These are phyloP conservation scores for Aspergillus affinis DNA, from an alignment of 495 filamentous ascomycete species.

Conservation along the genomic window DNA sequence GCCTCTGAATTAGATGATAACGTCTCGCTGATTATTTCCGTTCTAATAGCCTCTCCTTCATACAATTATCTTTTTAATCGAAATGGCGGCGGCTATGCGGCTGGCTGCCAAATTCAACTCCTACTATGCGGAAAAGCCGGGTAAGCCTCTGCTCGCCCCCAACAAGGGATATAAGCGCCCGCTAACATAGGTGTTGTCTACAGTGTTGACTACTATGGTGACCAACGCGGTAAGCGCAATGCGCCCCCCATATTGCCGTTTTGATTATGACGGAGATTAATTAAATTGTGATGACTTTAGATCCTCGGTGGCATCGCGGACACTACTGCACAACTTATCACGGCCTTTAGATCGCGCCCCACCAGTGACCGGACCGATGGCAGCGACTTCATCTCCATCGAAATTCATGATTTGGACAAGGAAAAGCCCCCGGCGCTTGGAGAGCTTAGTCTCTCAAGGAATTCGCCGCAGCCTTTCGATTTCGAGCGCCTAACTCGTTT, in stretches of 20 bases:
- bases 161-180: not conserved
- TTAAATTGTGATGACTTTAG: constrained; percentile 34
- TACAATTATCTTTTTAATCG: constrained; percentile 77
- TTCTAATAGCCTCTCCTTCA: constrained; percentile 76
- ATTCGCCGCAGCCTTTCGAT: constrained; percentile 80
- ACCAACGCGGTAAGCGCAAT: constrained; percentile 76
- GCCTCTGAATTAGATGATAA: not conserved
- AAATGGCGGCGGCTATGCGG: constrained; percentile 81
- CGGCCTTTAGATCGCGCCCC: constrained; percentile 70
- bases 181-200: constrained; percentile 26
- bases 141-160: constrained; percentile 44
- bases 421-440: constrained; percentile 68
- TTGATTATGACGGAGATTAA: constrained; percentile 15
- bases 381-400: constrained; percentile 77
- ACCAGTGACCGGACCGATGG: constrained; percentile 58
- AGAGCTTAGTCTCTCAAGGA: constrained; percentile 67
- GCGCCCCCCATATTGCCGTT: not conserved
- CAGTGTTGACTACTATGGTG: constrained; percentile 97
- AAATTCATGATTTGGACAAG: constrained; percentile 85
- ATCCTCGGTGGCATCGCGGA: constrained; percentile 89
- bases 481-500: constrained; percentile 92
- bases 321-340: constrained; percentile 92
- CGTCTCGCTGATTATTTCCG: not conserved
- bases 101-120: constrained; percentile 84
- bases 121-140: constrained; percentile 84